Conservation (phyloP, 306 rosid genomes). For the Purshia tridentata region DNA sequence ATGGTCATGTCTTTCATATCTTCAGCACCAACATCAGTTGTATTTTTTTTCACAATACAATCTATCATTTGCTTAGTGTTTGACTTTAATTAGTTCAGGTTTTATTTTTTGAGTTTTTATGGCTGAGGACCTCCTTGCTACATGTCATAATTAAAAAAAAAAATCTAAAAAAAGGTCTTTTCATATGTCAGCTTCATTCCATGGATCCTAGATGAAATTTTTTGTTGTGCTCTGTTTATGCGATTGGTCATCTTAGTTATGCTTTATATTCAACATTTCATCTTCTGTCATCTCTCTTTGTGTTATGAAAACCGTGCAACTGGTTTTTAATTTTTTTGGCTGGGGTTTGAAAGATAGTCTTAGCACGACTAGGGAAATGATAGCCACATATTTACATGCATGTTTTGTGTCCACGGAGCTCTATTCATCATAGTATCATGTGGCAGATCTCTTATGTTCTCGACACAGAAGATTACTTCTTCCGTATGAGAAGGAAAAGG, state of each 20-base stretch:
- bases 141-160: too few relatives aligned
- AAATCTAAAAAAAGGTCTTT: too few relatives aligned
- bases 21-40: not conserved
- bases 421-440: constrained; percentile 27
- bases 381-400: not conserved
- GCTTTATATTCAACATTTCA: not conserved
- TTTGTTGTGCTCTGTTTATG: not conserved
- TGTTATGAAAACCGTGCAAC: not conserved
- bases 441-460: constrained; percentile 85
- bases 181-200: not conserved
- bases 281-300: not conserved
- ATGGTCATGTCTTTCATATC: not conserved
- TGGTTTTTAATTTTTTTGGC: not conserved
- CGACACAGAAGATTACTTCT: constrained; percentile 89
- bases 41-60: not conserved
- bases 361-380: not conserved
- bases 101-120: not conserved
- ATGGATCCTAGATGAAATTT: not conserved
- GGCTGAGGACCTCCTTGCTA: not conserved
- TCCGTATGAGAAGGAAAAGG: constrained; percentile 57
- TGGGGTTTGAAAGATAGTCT: not conserved
- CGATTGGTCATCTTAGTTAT: not conserved
- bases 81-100: not conserved
- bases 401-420: constrained; percentile 6
- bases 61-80: not conserved